Base-by-base conservation (phyloP, 2,329 filamentous ascomycete species). In the Alternaria triticimaculans region DNA sequence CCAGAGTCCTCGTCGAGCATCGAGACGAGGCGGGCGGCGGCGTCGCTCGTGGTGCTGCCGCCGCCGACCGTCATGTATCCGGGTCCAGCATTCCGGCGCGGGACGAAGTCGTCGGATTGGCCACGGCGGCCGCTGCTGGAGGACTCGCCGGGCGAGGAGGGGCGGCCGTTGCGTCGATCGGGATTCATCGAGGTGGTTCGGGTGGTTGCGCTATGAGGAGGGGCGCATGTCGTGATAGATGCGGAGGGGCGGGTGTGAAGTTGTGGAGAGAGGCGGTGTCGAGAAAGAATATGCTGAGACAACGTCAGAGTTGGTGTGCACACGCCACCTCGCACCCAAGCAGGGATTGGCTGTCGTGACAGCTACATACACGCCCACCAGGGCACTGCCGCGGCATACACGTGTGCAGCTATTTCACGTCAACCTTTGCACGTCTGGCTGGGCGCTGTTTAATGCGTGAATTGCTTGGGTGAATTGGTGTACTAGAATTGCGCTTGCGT, bases 1-100 rank as follows among this genome's bases (percentile, higher is more conserved):
- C 95, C 96, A 18, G 95, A 98, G 78, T 99, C 96, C 62, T 89
- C 84, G 65, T 97, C 93, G 59, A 98, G 84, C 72, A 96, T 87
- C 18, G 90, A 89, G 80, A 96, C 92, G 43, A 98, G 85, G 59
- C 90, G 90, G 28, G 91, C 88, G 41, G 93, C 94, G 78, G 93
- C 92, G 76, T 93, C 89, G 46, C 61, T 63, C 20, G 94, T 94
- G 21, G 91, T 89, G 58, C 90, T 89, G 57, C 94, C 94, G 69
- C 86, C 89, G 62, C 95, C 95, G 55, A 97, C 92, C 6, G 93
- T 96, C 90, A 97, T 92, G 81, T 94, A 97, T 63, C 89, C 86
- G 55, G 91, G 91, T 65, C 81, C 73, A 61, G 70, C 67, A 58
- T 68, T 62, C 18, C 65, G 70, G 65, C 66, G 71, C 51, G 73